Base-by-base conservation (phyloP, 495 filamentous ascomycete genomes). In the Paragyromitra xinjiangensis region DNA sequence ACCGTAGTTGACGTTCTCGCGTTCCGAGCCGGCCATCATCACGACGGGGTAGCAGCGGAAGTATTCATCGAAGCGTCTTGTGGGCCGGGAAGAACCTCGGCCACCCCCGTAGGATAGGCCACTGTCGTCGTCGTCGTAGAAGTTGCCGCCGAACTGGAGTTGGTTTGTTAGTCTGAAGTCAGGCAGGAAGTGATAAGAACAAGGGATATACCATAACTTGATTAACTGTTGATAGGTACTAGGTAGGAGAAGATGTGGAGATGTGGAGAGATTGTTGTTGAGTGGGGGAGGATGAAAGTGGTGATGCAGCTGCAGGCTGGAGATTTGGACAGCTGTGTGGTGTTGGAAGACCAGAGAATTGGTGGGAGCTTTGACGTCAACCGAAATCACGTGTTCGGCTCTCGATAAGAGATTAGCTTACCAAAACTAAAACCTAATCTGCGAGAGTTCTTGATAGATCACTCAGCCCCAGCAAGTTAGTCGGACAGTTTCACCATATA, bases 1-100 rank as follows among this genome's bases (percentile, higher is more conserved):
- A 71, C 95, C 95, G 83, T 94, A 94, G 86, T 98, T 98, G 68
- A 96, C 90, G 66, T 93, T 90, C 67, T 93, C 92, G 82, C 95
- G 88, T 77, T 97, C 95, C 26, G 93, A 89, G 6, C 95, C 80
- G n/a, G 95, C 93, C 72, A 97, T 88, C 94, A 98, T 97, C 79
- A 91, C 90, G 72, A 96, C 87, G 22, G 95, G 96, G 81, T 98
- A 99, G 85, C 93, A 97, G 42, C 95, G 92, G 83, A 96, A 97
- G 84, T 95, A 97, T 84, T 98, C 96, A 84, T 99, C 94, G 85
- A 98, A 99, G 66, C 95, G 93, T 63, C 89, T 88, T 22, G 64
- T 75, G 22, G 73, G 67, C 16, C 79, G 79, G 85, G 81, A 37
- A 85, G 79, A 48, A 42, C 77, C 50, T 22, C 77, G 56, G 62